Evolutionary conservation across 495 filamentous ascomycete species (phyloP).

Genomic region (Aspergillus baeticus): DNA sequence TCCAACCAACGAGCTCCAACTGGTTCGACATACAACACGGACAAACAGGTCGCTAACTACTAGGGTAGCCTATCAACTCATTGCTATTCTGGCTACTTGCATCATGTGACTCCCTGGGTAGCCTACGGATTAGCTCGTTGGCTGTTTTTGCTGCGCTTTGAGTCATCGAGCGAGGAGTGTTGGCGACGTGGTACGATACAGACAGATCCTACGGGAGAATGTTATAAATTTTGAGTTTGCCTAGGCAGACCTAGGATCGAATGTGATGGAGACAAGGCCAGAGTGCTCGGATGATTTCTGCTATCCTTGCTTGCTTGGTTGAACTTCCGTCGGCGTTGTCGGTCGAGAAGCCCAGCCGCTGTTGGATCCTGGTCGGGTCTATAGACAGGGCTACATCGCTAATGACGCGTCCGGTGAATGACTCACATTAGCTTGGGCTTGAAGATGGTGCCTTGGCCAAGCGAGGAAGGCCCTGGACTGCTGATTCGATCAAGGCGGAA

Average conservation of each 20-base stretch:
- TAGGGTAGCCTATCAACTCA: too few relatives aligned
- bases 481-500: too few relatives aligned
- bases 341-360: neutral
- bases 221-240: neutral
- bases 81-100: neutral
- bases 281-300: neutral
- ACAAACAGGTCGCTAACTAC: too few relatives aligned
- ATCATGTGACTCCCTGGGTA: neutral
- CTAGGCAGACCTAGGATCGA: neutral
- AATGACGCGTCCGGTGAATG: neutral
- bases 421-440: neutral
- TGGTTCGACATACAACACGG: too few relatives aligned
- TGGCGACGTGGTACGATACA: slow-evolving; percentile 8
- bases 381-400: too few relatives aligned
- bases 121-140: neutral
- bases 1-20: too few relatives aligned
- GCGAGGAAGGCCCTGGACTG: too few relatives aligned
- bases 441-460: neutral
- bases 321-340: neutral
- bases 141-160: neutral
- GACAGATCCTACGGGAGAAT: neutral
- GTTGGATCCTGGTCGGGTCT: too few relatives aligned
- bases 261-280: neutral
- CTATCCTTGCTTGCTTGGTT: neutral
- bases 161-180: neutral